Base-by-base conservation (phyloP, 768 basidiomycete species). In the Serendipita vermifera region DNA sequence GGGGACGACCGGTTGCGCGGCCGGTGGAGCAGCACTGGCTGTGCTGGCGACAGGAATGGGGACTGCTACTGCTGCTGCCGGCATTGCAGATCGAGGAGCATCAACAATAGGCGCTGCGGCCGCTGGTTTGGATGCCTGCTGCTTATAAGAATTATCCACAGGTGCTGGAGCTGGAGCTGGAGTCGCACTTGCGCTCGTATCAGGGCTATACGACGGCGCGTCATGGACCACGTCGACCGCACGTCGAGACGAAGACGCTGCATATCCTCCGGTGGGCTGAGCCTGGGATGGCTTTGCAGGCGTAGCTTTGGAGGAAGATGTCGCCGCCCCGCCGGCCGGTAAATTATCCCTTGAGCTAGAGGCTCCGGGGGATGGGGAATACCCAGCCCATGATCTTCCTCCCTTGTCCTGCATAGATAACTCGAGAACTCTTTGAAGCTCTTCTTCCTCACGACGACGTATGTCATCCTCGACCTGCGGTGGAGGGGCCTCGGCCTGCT, bases 321-420 rank as follows among this genome's bases (percentile, higher is more conserved):
- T 63, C 53, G 55, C 64, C 55, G 66, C 66, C 56, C 60, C 70
- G 54, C 58, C 63, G 27, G 48, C 53, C 22, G 48, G 38, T 3
- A 39, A 15, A 15, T 20, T 15, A 15, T 51, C n/a, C 13, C 14
- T 60, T 4, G 65, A 59, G 7, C 61, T 58, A 9, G 73, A 69
- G 6, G 71, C 69, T 55, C 70, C 70, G 53, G 62, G 73, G 65
- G 65, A 51, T 24, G 67, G 69, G 1, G 73, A 64, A 61, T 78
- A 77, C 5, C 70, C 65, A 0, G 72, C 59, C 32, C 75, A 72
- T 3, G 65, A 62, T 46, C 88, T 76, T 0, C 91, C 92, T 9
- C 92, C 92, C 60, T 83, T 85, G 66, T 97, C 92, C 55, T 83
- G 81, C 71, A 91, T 83, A n/a, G 86, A 89, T 71, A 96, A 82